phyloP scores from a whole-genome alignment of 345 rosid genomes.

The rapeseed (Brassica napus) region DNA sequence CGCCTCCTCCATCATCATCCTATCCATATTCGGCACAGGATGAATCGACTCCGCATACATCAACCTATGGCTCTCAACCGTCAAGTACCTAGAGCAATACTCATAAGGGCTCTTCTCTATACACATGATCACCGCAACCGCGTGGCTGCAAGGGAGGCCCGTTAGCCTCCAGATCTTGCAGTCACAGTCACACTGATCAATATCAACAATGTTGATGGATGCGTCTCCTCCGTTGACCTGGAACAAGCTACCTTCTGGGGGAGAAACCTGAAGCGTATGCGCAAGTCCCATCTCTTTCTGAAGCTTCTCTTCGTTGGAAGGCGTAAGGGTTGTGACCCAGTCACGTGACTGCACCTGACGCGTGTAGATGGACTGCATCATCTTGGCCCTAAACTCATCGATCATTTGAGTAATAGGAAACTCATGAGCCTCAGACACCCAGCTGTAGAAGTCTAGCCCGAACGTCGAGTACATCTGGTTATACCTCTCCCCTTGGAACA shows the following conservation, averaged over 20 bases:
- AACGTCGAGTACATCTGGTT: slow-evolving; percentile 70
- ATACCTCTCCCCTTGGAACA: slow-evolving; percentile 78
- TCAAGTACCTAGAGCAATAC: slow-evolving; percentile 72
- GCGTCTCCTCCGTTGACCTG: slow-evolving; percentile 72
- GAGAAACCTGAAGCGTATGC: slow-evolving; percentile 54
- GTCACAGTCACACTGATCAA: slow-evolving; percentile 71
- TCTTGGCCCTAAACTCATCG: slow-evolving; percentile 72
- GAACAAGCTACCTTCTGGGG: slow-evolving; percentile 50
- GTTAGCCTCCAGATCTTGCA: slow-evolving; percentile 77
- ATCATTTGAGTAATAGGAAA: slow-evolving; percentile 90
- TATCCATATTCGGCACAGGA: slow-evolving; percentile 79
- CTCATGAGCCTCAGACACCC: slow-evolving; percentile 90
- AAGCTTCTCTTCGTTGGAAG: slow-evolving; percentile 74
- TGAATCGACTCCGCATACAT: slow-evolving; percentile 71
- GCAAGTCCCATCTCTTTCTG: slow-evolving; percentile 57
- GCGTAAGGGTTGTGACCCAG: slow-evolving; percentile 74
- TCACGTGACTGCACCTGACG: slow-evolving; percentile 66
- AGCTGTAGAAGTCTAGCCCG: slow-evolving; percentile 76
- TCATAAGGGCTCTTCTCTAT: slow-evolving; percentile 68
- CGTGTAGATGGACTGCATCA: slow-evolving; percentile 77
- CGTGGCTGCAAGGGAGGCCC: slow-evolving; percentile 87
- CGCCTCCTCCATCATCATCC: slow-evolving; percentile 48
- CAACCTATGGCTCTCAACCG: slow-evolving; percentile 52
- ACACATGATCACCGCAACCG: slow-evolving; percentile 64
- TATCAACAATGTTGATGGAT: slow-evolving; percentile 54